Percentiles rank a stretch among this genome's conserved stretches.
phyloP scores from a whole-genome alignment of 257 asterid species.

The Solanum lycopersicoides region DNA sequence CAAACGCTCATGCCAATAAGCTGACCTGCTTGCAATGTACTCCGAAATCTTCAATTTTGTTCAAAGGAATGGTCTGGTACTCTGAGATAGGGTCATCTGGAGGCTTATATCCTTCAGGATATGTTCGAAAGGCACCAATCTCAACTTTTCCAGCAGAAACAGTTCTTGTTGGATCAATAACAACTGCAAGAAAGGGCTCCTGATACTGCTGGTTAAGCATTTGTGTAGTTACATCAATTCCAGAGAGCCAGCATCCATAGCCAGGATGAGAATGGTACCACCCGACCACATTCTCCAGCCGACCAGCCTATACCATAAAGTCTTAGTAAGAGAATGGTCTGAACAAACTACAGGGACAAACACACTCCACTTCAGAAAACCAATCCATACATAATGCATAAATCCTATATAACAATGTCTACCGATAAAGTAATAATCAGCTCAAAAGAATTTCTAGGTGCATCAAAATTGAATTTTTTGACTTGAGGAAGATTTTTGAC shows the following conservation, averaged over 20 bases:
- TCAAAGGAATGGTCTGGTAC: slow-evolving; percentile 96
- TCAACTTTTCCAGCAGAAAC: slow-evolving; percentile 99
- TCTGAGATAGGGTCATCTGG: slow-evolving; percentile 93
- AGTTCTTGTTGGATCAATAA: slow-evolving; percentile 96
- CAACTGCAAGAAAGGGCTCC: slow-evolving; percentile 97
- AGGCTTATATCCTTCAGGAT: slow-evolving; percentile 94
- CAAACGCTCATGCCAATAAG: background rate
- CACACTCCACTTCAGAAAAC: background rate
- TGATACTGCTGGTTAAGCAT: slow-evolving; percentile 96
- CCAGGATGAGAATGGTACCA: slow-evolving; percentile 99
- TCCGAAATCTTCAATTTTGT: slow-evolving; percentile 96
- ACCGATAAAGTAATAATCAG: background rate
- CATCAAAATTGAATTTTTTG: background rate
- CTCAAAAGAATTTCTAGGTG: background rate
- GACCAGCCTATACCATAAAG: slow-evolving; percentile 58
- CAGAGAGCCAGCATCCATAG: slow-evolving; percentile 99
- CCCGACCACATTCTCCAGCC: slow-evolving; percentile 91
- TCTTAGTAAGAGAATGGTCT: background rate
- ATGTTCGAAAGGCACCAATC: slow-evolving; percentile 96
- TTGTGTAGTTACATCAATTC: slow-evolving; percentile 92
- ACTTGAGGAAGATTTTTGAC: background rate
- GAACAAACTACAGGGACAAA: background rate
- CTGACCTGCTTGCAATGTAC: slow-evolving; percentile 96
- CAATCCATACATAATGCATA: background rate
- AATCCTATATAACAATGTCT: background rate